These are phyloP conservation scores for Boletus rex-veris DNA, from an alignment of 768 basidiomycete species.

Conservation along the genomic window DNA sequence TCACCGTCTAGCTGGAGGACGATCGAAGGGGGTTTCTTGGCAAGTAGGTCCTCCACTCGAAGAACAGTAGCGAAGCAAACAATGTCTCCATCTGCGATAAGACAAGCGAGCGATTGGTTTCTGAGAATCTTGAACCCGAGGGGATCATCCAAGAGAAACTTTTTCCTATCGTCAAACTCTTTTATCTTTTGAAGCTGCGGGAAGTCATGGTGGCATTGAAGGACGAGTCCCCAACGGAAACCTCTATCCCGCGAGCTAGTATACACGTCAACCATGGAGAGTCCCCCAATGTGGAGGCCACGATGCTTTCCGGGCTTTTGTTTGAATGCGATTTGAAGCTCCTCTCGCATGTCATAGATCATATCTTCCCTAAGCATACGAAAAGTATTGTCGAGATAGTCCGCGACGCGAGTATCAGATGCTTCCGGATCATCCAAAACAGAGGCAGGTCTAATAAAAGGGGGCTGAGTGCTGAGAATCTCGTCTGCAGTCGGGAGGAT, in stretches of 20 bases:
- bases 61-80: conserved; percentile 53
- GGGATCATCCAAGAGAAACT: conserved; percentile 36
- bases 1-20: conserved; percentile 54
- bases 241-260: conserved; percentile 28
- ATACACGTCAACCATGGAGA: conserved; percentile 40
- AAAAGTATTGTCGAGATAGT: conserved; percentile 64
- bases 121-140: conserved; percentile 39
- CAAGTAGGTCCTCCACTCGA: conserved; percentile 53
- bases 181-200: conserved; percentile 32
- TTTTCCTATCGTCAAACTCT: conserved; percentile 35
- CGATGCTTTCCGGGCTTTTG: conserved; percentile 42
- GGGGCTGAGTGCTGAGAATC: conserved; percentile 40
- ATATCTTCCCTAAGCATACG: conserved; percentile 65
- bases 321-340: conserved; percentile 43
- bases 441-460: conserved; percentile 51
- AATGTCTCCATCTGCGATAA: conserved; percentile 46
- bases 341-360: conserved; percentile 57
- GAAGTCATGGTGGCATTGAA: conserved; percentile 37
- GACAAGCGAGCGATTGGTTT: conserved; percentile 54
- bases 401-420: conserved; percentile 35
- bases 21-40: conserved; percentile 44
- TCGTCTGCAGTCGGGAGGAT: conserved; percentile 68
- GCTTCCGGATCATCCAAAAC: conserved; percentile 44
- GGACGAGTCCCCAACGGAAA: conserved; percentile 42
- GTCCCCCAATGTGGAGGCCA: conserved; percentile 37